Conservation (phyloP, 305 asterid species). For the Ajuga reptans region DNA sequence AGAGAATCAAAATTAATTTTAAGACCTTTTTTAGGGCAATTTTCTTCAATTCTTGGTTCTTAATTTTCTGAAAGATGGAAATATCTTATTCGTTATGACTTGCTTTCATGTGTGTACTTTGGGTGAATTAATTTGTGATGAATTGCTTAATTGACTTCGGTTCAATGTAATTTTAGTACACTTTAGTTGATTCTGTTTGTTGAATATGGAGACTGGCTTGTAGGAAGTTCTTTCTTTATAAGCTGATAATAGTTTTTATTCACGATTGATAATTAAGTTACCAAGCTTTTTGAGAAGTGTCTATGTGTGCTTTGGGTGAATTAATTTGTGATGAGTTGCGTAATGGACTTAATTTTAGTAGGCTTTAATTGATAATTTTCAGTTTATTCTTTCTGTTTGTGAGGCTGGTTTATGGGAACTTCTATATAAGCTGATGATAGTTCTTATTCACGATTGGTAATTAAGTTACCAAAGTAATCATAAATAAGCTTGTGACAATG, state of each 20-base stretch:
- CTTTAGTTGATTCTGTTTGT: background rate
- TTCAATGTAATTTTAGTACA: background rate
- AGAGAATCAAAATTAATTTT: no score
- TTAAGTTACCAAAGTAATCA: background rate
- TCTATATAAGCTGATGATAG: background rate
- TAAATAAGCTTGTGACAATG: background rate
- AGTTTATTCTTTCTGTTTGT: background rate
- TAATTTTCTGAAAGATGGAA: no score
- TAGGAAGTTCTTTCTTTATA: background rate
- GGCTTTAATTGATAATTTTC: no score
- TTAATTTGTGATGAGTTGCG: background rate
- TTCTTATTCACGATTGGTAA: background rate
- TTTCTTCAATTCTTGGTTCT: no score
- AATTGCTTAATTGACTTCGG: background rate
- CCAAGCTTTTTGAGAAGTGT: no score
- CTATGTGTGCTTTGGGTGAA: background rate
- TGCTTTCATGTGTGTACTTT: background rate
- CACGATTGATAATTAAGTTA: no score
- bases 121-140: background rate
- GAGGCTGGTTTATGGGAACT: background rate
- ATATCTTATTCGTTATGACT: no score
- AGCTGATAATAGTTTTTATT: background rate
- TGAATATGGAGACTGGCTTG: background rate
- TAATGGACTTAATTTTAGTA: background rate
- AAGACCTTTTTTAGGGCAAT: background rate